Evolutionary conservation across 805 yeast species (phyloP), one percentile per base, ranked within the genome.

Genomic region (Candida boidinii): DNA sequence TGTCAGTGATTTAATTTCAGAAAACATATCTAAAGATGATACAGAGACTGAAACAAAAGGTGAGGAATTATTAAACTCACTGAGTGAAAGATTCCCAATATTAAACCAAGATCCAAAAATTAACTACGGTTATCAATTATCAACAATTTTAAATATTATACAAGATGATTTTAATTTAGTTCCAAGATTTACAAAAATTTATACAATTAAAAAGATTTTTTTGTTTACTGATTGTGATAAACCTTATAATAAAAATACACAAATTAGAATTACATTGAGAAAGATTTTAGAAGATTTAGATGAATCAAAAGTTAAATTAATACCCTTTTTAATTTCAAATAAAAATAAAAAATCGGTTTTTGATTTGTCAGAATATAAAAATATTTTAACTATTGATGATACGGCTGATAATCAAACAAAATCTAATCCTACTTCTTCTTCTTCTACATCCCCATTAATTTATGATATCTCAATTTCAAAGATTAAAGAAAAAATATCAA

Each of bases 141-240:
- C 55, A 22, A 53, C 54, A 7, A 62, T 78, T 7, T 60, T 86
- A 28, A 63, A 62, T 22, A 60, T 62, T 16, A 55, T 79, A 7
- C 68, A 74, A 34, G 78, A 73, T 33, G 79, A 76, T 37, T 76
- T 81, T 39, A 47, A 59, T 12, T 50, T 60, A 23, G 51, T 54
- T 4, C 60, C 60, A 13, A 51, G 52, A 11, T 57, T 48, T 23
- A 70, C 67, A 26, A 61, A 57, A 32, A 49, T 51, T 17, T 79
- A 67, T 50, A 72, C 73, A 31, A 66, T 66, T 28, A 73, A 70
- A 42, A 76, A 80, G 44, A 56, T 84, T 3, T 69, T 85, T 41
- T 58, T 86, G 48, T 73, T 87, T 46, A 84, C 95, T 0, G 81
- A 79, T 49, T 76, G 79, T 49, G 92, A 81, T 43, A 56, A 55